Percentiles rank a stretch among this genome's conserved stretches.
Conservation (phyloP, 2,329 filamentous ascomycete genomes). For the Calonectria hongkongensis region DNA sequence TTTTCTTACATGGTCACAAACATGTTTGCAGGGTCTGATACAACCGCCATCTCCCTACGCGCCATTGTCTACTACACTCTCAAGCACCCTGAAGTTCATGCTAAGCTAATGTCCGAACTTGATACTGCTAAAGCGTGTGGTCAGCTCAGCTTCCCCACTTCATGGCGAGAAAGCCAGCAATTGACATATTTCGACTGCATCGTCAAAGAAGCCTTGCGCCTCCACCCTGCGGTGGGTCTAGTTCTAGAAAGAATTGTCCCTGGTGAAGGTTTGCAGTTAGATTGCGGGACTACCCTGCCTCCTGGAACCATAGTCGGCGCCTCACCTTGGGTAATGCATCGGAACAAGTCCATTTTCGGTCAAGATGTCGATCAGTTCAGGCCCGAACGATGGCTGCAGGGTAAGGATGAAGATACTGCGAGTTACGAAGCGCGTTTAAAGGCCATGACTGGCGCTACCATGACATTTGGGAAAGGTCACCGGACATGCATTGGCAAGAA, state of each 20-base stretch:
- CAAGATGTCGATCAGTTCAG: conserved; percentile 19
- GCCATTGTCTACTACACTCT: conserved; percentile 43
- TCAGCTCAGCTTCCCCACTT: conserved; percentile 12
- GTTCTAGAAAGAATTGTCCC: conserved; percentile 33
- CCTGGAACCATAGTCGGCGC: conserved; percentile 28
- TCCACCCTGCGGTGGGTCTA: conserved; percentile 36
- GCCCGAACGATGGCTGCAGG: conserved; percentile 21
- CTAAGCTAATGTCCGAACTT: conserved; percentile 45
- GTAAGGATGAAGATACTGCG: not conserved
- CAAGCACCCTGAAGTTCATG: conserved; percentile 36
- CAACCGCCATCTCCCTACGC: conserved; percentile 47
- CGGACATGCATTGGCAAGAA: conserved; percentile 30
- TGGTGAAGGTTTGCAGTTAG: not conserved
- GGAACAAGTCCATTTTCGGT: conserved; percentile 11
- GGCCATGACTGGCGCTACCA: conserved; percentile 13
- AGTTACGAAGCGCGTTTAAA: conserved; percentile 6
- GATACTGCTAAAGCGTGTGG: conserved; percentile 15
- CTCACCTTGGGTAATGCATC: conserved; percentile 28
- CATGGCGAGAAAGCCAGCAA: conserved; percentile 19
- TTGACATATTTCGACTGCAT: conserved; percentile 36
- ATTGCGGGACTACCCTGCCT: conserved; percentile 23
- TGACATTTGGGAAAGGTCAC: conserved; percentile 30
- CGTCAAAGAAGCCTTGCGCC: conserved; percentile 32
- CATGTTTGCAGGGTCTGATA: conserved; percentile 46
- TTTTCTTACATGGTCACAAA: conserved; percentile 51